phyloP scores from a whole-genome alignment of 2,329 filamentous ascomycete genomes.

The Helotiales sp. region DNA sequence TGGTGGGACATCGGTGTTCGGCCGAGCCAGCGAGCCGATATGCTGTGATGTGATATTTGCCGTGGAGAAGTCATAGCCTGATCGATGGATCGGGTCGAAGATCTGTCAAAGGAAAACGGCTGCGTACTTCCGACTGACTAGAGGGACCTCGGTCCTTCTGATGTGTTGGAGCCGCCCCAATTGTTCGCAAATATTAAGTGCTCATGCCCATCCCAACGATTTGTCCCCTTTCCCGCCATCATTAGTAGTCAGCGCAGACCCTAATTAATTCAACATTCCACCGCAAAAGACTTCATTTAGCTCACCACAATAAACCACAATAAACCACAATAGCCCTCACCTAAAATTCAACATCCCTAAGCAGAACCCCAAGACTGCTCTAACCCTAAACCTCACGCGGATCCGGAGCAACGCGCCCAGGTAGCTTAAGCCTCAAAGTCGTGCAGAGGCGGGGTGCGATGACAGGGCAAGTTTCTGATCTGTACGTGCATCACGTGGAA shows the following conservation, averaged over 20 bases:
- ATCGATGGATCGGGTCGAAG: neutral
- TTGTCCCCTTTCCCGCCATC: neutral
- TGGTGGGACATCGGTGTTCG: neutral
- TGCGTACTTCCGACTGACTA: no score
- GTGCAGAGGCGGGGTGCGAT: neutral
- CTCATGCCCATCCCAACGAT: neutral
- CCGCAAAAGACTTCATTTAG: neutral
- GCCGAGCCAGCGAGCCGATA: neutral
- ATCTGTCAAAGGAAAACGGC: no score
- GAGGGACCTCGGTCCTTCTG: neutral
- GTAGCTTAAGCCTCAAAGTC: conserved; percentile 5
- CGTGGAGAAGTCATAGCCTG: neutral
- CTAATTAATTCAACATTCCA: neutral
- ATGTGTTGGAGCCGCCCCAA: neutral
- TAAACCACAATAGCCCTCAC: neutral
- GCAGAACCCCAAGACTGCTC: neutral
- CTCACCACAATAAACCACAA: neutral
- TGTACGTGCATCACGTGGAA: neutral
- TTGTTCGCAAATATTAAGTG: neutral
- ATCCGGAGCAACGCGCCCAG: no score
- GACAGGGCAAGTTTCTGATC: conserved; percentile 2
- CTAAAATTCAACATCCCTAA: neutral
- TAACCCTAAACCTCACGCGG: neutral
- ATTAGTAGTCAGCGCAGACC: neutral
- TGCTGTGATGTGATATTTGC: neutral